phyloP scores from a whole-genome alignment of 1,284 basidiomycete genomes.

The Cryptococcus sp. region DNA sequence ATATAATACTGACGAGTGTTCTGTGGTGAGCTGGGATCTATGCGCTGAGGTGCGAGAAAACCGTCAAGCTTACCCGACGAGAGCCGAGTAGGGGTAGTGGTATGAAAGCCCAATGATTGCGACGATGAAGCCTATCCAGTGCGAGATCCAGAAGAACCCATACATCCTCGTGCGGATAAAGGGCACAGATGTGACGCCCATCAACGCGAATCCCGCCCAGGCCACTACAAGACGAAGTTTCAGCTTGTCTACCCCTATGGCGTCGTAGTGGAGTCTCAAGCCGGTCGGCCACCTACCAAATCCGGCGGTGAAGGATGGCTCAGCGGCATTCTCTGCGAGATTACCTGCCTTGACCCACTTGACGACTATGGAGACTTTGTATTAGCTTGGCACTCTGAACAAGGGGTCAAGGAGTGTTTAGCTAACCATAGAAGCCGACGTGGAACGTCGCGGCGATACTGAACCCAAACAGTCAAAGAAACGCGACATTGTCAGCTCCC shows the following conservation, averaged over 20 bases:
- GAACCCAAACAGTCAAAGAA: too few relatives aligned
- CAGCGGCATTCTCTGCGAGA: neutral
- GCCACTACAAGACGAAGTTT: slow-evolving; percentile 12
- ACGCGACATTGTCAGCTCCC: neutral
- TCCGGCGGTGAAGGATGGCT: slow-evolving; percentile 8
- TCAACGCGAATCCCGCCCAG: slow-evolving; percentile 27
- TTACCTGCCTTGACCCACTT: slow-evolving; percentile 11
- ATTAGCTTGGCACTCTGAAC: neutral
- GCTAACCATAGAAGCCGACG: slow-evolving; percentile 7
- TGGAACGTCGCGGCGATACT: slow-evolving; percentile 12
- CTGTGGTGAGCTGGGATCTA: slow-evolving; percentile 2
- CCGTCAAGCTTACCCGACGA: slow-evolving; percentile 52
- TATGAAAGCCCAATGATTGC: slow-evolving; percentile 76
- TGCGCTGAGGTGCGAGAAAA: neutral
- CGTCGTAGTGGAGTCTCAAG: neutral
- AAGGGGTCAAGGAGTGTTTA: neutral
- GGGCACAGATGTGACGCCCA: slow-evolving; percentile 43
- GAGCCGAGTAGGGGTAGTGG: slow-evolving; percentile 71
- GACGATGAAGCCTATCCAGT: slow-evolving; percentile 68
- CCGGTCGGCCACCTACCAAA: neutral
- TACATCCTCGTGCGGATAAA: slow-evolving; percentile 35
- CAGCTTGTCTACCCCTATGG: neutral
- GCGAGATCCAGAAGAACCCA: slow-evolving; percentile 43
- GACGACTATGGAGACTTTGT: neutral
- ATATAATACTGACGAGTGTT: slow-evolving; percentile 54